Percentiles rank a stretch among this genome's conserved stretches.
phyloP scores from a whole-genome alignment of 2,329 filamentous ascomycete species.

The Dactylellina haptotyla region DNA sequence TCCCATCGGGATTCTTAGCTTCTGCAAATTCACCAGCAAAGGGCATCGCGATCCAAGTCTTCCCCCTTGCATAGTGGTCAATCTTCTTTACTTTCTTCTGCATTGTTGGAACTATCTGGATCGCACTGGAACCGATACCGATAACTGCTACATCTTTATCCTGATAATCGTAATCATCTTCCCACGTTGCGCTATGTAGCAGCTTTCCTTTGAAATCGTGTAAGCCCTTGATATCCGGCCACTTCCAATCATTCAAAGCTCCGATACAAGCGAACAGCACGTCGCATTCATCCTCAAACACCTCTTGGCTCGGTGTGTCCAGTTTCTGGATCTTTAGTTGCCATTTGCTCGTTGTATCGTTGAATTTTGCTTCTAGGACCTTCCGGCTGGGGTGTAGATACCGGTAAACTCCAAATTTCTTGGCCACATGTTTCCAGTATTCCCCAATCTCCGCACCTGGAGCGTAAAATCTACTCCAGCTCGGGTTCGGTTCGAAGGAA shows the following conservation, averaged over 20 bases:
- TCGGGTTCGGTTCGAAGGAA: constrained; percentile 70
- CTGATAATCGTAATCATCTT: constrained; percentile 56
- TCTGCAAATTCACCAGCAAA: constrained; percentile 59
- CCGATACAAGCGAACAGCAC: constrained; percentile 62
- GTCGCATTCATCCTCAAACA: constrained; percentile 56
- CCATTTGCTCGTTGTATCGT: constrained; percentile 58
- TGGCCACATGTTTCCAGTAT: constrained; percentile 65
- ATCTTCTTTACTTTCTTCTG: constrained; percentile 64
- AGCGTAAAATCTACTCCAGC: constrained; percentile 70
- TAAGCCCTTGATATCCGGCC: constrained; percentile 66
- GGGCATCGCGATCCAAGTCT: constrained; percentile 58
- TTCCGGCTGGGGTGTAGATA: constrained; percentile 65
- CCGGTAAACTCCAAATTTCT: constrained; percentile 64
- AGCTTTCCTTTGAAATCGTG: constrained; percentile 65
- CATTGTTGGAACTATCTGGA: constrained; percentile 68
- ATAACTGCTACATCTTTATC: constrained; percentile 69
- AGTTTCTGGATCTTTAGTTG: constrained; percentile 54
- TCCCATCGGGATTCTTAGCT: constrained; percentile 60
- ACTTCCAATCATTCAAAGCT: constrained; percentile 68
- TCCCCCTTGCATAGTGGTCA: constrained; percentile 63
- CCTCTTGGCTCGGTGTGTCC: constrained; percentile 47
- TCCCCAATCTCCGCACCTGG: constrained; percentile 64
- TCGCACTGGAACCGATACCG: constrained; percentile 68
- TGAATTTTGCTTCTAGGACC: constrained; percentile 63
- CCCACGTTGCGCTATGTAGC: constrained; percentile 69